Conservation (phyloP, 2,329 filamentous ascomycete species). For the Pezicula neosporulosa region DNA sequence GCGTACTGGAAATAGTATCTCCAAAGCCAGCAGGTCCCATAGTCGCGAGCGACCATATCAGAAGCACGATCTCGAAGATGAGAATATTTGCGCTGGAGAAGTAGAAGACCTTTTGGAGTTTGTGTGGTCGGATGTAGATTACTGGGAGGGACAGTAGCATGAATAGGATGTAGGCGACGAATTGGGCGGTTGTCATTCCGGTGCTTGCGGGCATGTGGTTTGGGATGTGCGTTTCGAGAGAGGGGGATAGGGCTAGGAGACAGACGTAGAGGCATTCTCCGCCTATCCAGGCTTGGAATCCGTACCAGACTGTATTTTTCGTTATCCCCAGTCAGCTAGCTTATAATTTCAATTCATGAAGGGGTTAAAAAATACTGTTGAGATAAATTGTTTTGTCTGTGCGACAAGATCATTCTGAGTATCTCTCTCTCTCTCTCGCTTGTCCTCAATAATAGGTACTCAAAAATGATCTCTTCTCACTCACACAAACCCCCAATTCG, state of each 20-base stretch:
- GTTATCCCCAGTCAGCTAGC: too few relatives aligned
- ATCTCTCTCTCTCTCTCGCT: too few relatives aligned
- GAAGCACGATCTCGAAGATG: slow-evolving; percentile 35
- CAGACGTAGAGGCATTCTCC: slow-evolving; percentile 43
- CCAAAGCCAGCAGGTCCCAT: slow-evolving; percentile 15
- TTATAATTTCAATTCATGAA: too few relatives aligned
- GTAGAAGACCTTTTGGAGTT: slow-evolving; percentile 27
- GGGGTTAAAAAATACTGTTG: too few relatives aligned
- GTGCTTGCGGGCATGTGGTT: slow-evolving; percentile 37
- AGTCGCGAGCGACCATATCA: slow-evolving; percentile 32
- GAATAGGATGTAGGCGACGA: slow-evolving; percentile 34
- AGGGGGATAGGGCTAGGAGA: slow-evolving; percentile 41
- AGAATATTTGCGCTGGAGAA: slow-evolving; percentile 28
- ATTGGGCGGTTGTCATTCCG: slow-evolving; percentile 34
- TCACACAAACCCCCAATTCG: too few relatives aligned
- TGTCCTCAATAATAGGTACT: too few relatives aligned
- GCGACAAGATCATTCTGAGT: too few relatives aligned
- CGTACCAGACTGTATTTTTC: slow-evolving; percentile 19
- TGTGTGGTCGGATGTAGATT: slow-evolving; percentile 38
- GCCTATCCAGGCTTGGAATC: slow-evolving; percentile 43
- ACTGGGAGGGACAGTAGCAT: slow-evolving; percentile 33
- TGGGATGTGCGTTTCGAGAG: slow-evolving; percentile 37
- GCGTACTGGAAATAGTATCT: slow-evolving; percentile 5
- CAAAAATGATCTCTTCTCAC: too few relatives aligned
- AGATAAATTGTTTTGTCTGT: too few relatives aligned